Percentiles rank a stretch among this genome's conserved stretches.
These are phyloP conservation scores for Sungouiella thailandica DNA, from an alignment of 805 yeast species.

Conservation along the genomic window DNA sequence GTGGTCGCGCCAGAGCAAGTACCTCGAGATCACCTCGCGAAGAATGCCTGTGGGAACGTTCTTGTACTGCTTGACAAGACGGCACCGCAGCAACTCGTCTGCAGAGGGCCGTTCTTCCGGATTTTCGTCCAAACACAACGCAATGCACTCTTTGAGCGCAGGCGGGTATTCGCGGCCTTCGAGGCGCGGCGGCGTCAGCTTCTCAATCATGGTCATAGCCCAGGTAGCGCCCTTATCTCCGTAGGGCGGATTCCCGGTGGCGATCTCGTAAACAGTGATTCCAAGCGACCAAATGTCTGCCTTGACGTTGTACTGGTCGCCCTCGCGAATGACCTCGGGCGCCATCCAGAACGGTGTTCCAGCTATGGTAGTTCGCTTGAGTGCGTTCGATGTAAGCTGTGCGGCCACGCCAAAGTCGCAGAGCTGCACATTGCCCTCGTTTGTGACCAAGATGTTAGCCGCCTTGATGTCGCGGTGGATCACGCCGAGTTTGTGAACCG, in stretches of 20 bases:
- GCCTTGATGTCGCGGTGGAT: slow-evolving; percentile 97
- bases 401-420: slow-evolving; percentile 99
- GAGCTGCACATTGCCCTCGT: slow-evolving; percentile 83
- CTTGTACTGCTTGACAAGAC: slow-evolving; percentile 62
- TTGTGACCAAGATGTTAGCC: slow-evolving; percentile 85
- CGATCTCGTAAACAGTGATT: slow-evolving; percentile 87
- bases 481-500: slow-evolving; percentile 83
- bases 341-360: slow-evolving; percentile 99
- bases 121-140: slow-evolving; percentile 88
- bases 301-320: slow-evolving; percentile 78
- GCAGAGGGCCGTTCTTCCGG: slow-evolving; percentile 87
- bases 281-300: slow-evolving; percentile 99
- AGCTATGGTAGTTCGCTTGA: slow-evolving; percentile 90
- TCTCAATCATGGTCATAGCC: slow-evolving; percentile 91
- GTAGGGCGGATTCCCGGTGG: slow-evolving; percentile 97
- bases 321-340: slow-evolving; percentile 94
- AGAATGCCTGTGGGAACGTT: slow-evolving; percentile 54
- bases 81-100: slow-evolving; percentile 73
- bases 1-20: slow-evolving; percentile 71
- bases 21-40: slow-evolving; percentile 70
- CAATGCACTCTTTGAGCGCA: slow-evolving; percentile 78
- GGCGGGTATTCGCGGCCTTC: slow-evolving; percentile 85
- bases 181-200: slow-evolving; percentile 88
- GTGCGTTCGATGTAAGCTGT: slow-evolving; percentile 66
- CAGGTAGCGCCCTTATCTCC: slow-evolving; percentile 91